Conservation (phyloP, 257 asterid genomes). For the Scutellaria minor region DNA sequence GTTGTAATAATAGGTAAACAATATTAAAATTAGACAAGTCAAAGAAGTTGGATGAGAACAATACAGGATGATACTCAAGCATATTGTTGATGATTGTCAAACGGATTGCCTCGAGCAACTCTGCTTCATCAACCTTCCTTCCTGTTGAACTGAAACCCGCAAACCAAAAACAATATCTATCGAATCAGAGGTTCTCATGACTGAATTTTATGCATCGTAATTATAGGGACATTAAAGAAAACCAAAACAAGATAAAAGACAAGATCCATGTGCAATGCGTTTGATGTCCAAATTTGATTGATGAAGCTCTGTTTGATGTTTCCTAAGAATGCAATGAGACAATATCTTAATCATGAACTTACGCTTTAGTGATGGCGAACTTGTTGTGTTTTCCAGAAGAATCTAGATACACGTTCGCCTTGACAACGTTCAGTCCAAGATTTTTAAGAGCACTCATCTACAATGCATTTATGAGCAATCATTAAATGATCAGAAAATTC, state of each 20-base stretch:
- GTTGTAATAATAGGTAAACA: slow-evolving; percentile 15
- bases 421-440: slow-evolving; percentile 90
- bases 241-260: neutral
- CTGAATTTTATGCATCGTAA: neutral
- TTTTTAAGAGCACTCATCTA: slow-evolving; percentile 87
- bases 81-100: slow-evolving; percentile 92
- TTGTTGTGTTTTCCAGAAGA: slow-evolving; percentile 95
- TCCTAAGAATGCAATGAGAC: neutral
- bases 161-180: neutral
- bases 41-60: slow-evolving; percentile 22
- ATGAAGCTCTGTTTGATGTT: neutral
- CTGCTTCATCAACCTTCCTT: slow-evolving; percentile 89
- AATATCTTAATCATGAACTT: slow-evolving; percentile 41
- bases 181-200: slow-evolving; percentile 2
- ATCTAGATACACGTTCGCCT: slow-evolving; percentile 92
- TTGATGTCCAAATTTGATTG: neutral
- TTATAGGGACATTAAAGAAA: neutral
- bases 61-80: slow-evolving; percentile 94
- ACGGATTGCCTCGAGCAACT: slow-evolving; percentile 96
- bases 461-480: slow-evolving; percentile 40
- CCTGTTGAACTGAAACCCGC: slow-evolving; percentile 73
- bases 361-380: slow-evolving; percentile 87
- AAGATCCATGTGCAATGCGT: neutral
- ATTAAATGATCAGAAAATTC: slow-evolving; percentile 27
- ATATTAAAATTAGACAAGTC: slow-evolving; percentile 9